Percentiles rank a stretch among this genome's conserved stretches.
Conservation (phyloP, 306 rosid species). For the peach (Prunus persica) region Prunus_persica_NCBIv2 NC_034010.1:3423001-3423500, state of each 20-base stretch:
- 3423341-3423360: constrained; percentile 90
- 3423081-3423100: constrained; percentile 65
- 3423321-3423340: constrained; percentile 75
- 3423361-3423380: constrained; percentile 72
- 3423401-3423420: constrained; percentile 44
- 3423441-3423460: constrained; percentile 56
- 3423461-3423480: constrained; percentile 52
- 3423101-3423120: constrained; percentile 61
- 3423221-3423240: neutral
- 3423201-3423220: constrained; percentile 55
- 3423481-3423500: constrained; percentile 70
- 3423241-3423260: neutral
- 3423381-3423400: constrained; percentile 83
- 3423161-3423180: constrained; percentile 82
- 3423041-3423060: constrained; percentile 44
- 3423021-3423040: constrained; percentile 40
- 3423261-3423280: neutral
- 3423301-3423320: constrained; percentile 56
- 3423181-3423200: constrained; percentile 63
- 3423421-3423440: constrained; percentile 67
- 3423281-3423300: constrained; percentile 10
- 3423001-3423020: constrained; percentile 20
- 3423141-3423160: constrained; percentile 85
- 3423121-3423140: constrained; percentile 56
- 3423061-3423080: constrained; percentile 38